Percentiles rank a stretch among this genome's conserved stretches.
Conservation (phyloP, 805 yeast species). For the Starmera caribaea region DNA sequence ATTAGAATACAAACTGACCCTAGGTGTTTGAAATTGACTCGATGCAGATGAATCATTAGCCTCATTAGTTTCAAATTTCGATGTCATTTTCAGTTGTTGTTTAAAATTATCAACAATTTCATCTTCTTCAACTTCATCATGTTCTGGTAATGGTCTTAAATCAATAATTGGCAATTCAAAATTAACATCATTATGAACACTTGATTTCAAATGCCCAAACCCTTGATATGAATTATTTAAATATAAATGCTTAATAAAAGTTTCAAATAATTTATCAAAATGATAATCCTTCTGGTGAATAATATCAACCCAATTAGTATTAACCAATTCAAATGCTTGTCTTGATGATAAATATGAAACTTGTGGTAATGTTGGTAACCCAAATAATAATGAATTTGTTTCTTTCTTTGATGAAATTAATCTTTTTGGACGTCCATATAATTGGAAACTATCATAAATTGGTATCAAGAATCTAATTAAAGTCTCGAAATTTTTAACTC, state of each 20-base stretch:
- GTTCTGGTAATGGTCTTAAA: no score
- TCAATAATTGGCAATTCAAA: slow-evolving; percentile 8
- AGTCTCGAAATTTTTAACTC: slow-evolving; percentile 63
- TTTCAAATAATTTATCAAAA: slow-evolving; percentile 3
- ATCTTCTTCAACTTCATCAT: no score
- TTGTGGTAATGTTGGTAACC: slow-evolving; percentile 65
- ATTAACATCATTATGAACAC: slow-evolving; percentile 1
- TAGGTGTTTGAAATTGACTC: no score
- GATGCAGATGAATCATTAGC: no score
- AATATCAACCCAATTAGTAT: slow-evolving; percentile 10
- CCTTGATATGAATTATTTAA: slow-evolving; percentile 2
- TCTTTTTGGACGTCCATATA: slow-evolving; percentile 67
- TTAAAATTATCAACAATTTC: no score
- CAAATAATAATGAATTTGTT: slow-evolving; percentile 50
- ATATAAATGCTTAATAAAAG: slow-evolving; percentile 2
- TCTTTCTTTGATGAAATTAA: slow-evolving; percentile 50
- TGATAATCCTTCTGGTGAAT: not conserved
- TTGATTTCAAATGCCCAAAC: slow-evolving; percentile 7
- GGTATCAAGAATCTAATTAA: slow-evolving; percentile 64
- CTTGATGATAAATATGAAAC: slow-evolving; percentile 38
- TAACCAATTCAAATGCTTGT: slow-evolving; percentile 5
- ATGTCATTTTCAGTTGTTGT: no score
- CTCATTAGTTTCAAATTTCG: no score
- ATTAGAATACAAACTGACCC: not conserved
- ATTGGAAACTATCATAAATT: slow-evolving; percentile 55